These are phyloP conservation scores for Phalaenopsis equestris DNA, from an alignment of 106 monocot genomes.

Conservation along the genomic window DNA sequence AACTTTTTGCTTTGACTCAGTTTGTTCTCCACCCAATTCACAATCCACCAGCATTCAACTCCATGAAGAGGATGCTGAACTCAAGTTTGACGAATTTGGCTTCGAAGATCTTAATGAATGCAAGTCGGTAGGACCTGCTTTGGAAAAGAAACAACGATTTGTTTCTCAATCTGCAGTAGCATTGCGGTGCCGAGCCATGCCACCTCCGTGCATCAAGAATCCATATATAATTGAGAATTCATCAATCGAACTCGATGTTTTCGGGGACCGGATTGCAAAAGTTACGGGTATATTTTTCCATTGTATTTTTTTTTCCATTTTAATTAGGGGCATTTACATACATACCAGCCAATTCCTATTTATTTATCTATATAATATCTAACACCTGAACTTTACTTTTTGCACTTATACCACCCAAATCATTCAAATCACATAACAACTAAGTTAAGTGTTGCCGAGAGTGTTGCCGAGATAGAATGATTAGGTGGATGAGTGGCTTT, in stretches of 20 bases:
- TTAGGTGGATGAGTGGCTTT: no score
- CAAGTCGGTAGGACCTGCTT: constrained; percentile 11
- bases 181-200: constrained; percentile 80
- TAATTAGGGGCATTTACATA: neutral
- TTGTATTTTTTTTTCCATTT: constrained; percentile 1
- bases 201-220: constrained; percentile 93
- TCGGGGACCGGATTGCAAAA: constrained; percentile 53
- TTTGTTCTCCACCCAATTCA: constrained; percentile 21
- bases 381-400: no score
- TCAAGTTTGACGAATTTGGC: constrained; percentile 21
- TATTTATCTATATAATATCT: no score
- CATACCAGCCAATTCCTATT: no score
- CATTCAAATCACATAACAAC: no score
- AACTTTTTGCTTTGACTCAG: constrained; percentile 18
- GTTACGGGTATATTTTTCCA: constrained; percentile 30
- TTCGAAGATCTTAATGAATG: constrained; percentile 12
- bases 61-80: constrained; percentile 19
- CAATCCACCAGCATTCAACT: constrained; percentile 15
- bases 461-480: no score
- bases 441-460: no score
- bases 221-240: constrained; percentile 51
- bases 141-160: constrained; percentile 48
- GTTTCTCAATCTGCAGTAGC: constrained; percentile 82
- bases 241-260: constrained; percentile 38
- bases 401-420: no score